Evolutionary conservation across 163 green algal species (phyloP).

Genomic region (Dunaliella salina): DNA sequence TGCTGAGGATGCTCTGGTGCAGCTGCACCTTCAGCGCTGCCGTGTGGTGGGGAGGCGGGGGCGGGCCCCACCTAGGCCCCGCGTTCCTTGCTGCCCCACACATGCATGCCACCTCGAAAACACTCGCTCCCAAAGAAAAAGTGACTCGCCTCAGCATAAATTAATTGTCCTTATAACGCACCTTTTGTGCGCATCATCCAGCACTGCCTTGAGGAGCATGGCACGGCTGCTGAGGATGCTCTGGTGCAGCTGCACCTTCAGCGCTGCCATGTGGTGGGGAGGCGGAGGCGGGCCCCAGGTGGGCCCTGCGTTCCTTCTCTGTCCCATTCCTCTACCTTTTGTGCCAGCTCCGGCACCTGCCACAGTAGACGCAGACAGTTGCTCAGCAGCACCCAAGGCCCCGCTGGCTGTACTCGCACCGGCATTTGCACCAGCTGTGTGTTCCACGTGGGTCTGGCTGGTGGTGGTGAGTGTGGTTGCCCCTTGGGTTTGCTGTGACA

Average conservation of each 20-base stretch:
- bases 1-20: not conserved
- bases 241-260: constrained; percentile 3
- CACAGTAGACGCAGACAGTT: too few species aligned
- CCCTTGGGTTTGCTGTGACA: too few species aligned
- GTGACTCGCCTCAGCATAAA: too few species aligned
- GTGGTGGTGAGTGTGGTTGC: too few species aligned
- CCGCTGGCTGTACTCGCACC: too few species aligned
- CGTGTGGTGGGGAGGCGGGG: not conserved
- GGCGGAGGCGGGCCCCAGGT: not conserved
- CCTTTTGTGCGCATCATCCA: not conserved
- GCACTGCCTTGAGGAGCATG: not conserved
- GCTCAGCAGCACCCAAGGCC: too few species aligned
- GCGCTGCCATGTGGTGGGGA: not conserved
- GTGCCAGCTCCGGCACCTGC: too few species aligned
- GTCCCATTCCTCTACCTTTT: not conserved
- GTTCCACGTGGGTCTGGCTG: too few species aligned
- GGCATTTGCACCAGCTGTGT: too few species aligned
- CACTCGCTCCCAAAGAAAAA: too few species aligned
- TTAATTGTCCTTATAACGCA: too few species aligned
- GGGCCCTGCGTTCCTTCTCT: not conserved
- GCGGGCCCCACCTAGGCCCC: not conserved
- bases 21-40: constrained; percentile 3
- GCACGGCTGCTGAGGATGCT: not conserved
- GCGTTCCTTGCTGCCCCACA: not conserved
- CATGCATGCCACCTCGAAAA: too few species aligned